phyloP scores from a whole-genome alignment of 2,329 filamentous ascomycete genomes.

The Aspergillus terreus region DNA sequence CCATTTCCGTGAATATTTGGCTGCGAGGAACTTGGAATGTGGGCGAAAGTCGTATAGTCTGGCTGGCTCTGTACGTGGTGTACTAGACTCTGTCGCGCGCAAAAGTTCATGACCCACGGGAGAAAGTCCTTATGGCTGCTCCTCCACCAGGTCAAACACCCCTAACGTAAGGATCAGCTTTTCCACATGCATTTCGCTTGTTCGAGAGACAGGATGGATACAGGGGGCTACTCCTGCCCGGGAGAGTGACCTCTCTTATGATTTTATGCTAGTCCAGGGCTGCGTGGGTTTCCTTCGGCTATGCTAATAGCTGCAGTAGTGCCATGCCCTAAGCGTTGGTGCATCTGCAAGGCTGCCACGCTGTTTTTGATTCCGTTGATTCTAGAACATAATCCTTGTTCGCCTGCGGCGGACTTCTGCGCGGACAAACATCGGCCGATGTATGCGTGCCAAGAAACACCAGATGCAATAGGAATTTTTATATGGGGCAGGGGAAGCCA shows the following conservation, averaged over 20 bases:
- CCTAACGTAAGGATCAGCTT: constrained; percentile 6
- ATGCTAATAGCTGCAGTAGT: not conserved
- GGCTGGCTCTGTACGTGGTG: constrained; percentile 13
- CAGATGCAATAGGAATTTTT: no score
- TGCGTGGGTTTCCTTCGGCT: not conserved
- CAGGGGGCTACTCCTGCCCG: not conserved
- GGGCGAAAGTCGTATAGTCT: constrained; percentile 14
- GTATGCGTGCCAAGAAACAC: no score
- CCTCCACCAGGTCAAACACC: constrained; percentile 5
- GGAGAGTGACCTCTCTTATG: not conserved
- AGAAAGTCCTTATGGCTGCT: constrained; percentile 12
- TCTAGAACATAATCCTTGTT: no score
- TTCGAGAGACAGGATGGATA: not conserved
- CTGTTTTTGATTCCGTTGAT: no score
- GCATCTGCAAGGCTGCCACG: no score
- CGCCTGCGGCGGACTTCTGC: no score
- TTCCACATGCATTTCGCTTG: constrained; percentile 8
- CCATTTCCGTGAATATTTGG: constrained; percentile 16
- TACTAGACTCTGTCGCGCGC: constrained; percentile 13
- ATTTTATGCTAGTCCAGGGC: not conserved
- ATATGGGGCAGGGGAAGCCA: no score
- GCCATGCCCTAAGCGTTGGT: no score
- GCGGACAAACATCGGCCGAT: no score
- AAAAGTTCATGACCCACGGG: constrained; percentile 17
- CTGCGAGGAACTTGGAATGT: constrained; percentile 10